Base-by-base conservation (phyloP, 2,329 filamentous ascomycete genomes). In the Xylaria sp. region DNA sequence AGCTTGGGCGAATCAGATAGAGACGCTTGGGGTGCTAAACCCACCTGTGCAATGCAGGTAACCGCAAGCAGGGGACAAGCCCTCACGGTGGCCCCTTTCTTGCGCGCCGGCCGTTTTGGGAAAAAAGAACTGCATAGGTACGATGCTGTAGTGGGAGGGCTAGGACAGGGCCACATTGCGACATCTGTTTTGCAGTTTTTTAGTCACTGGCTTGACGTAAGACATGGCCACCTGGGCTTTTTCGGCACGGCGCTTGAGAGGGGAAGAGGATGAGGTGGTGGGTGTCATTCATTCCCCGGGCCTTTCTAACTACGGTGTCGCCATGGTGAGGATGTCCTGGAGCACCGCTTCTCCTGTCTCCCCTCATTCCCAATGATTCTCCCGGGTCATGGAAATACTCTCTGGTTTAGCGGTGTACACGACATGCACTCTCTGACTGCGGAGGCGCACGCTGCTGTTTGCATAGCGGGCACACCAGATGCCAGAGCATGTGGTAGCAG, bases 1-100 rank as follows among this genome's bases (percentile, higher is more conserved):
- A 72, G 67, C 67, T 77, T 77, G 78, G 75, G 77, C 77, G 76
- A 78, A 76, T 73, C 73, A 37, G 70, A 69, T 72, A 69, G 67
- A 68, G 65, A 46, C 60, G 28, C 23, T 31, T 46, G 31, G 31
- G 57, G 54, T 68, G 62, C 59, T 69, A 73, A 73, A 67, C 37
- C 72, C 73, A 73, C 71, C 65, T 69, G 69, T 67, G 44, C 37
- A 61, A 77, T 79, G 77, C 77, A 77, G 66, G 74, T 64, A 77
- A 25, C 76, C 77, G 76, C 13, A 48, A 44, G 74, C 72, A 73
- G 74, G 73, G 73, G 72, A 71, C 67, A 73, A 58, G 72, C 73
- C 74, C 73, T 75, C 55, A 75, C 71, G 71, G 71, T 74, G 69
- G 74, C 69, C 62, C 70, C 66, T 72, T 73, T 77, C 73, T 74